Base-by-base conservation (phyloP, 2,329 filamentous ascomycete species). In the Drechslerella coelobrocha region DNA sequence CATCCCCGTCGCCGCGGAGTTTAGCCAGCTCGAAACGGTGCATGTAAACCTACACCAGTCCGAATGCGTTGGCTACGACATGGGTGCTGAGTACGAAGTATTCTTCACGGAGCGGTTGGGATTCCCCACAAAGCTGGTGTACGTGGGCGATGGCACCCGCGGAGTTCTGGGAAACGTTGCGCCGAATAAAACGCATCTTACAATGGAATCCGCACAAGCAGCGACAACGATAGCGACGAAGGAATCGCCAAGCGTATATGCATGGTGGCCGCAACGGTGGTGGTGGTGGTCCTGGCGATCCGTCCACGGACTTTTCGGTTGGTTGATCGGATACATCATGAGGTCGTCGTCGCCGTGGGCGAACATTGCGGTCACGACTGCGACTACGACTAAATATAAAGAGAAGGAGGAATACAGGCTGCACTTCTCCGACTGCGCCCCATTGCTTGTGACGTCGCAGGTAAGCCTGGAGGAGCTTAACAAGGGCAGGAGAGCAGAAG, bases 341-440 rank as follows among this genome's bases (percentile, higher is more conserved):
- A 52, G 23, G 47, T 19, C 56, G 65, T 10, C 27, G 51, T 27
- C 63, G n/a, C n/a, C n/a, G n/a, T n/a, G n/a, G n/a, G n/a, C n/a
- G n/a, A n/a, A n/a, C n/a, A n/a, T n/a, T n/a, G n/a, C n/a, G 48
- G 41, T 17, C 26, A 47, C 72, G 26, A 74, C 45, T 6, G 47
- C 27, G 6, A 14, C 12, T 21, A 17, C 27, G 47, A 23, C 19
- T 14, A 27, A 1, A 39, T 47, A 8, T 8, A 50, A 41, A 21
- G 68, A 66, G 3, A 34, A 75, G 7, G 78, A 82, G 10, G 77
- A 81, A 10, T 80, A 82, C 34, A 84, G 81, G 76, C 82, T 93
- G 45, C 85, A 84, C 1, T 94, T 93, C 78, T 85, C 86, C 39
- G 90, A 94, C 78, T 85, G 85, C 73, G 89, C 90, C 0, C 88